Base-by-base conservation (phyloP, 805 yeast genomes). In the Yarrowia divulgata region DNA sequence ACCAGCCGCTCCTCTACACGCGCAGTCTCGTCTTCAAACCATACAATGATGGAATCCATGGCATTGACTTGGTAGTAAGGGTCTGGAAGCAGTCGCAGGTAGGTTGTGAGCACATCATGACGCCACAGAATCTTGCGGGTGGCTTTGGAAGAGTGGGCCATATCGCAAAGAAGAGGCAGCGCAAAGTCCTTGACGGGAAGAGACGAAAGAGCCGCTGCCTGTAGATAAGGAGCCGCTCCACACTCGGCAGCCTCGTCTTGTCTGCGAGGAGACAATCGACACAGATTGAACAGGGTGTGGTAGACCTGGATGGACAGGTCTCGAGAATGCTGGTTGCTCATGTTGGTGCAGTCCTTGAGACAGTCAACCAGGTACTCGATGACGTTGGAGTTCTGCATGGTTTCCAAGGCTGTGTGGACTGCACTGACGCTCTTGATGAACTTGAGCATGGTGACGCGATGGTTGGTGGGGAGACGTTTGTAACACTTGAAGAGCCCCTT, bases 41-140 rank as follows among this genome's bases (percentile, higher is more conserved):
- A 79, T 1, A 75, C 74, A 5, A 74, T 72, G 2, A 86, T 78
- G 0, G 88, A 82, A 37, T 85, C 87, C 71, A 85, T 78, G 1
- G 88, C 85, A 73, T 83, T 84, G 19, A 84, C 82, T 74, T 85
- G 87, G 88, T 88, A 86, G 72, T 85, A 85, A 0, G 86, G 83
- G 72, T 86, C 88, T 10, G 80, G 72, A 4, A 85, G 73, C 16
- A 86, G 77, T 16, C 77, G 75, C 45, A 80, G 77, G 70, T 85
- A 74, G 10, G 76, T 78, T 4, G 77, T 73, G 34, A 84, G 73
- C 6, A 83, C 81, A 32, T 80, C 80, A 67, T 80, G 72, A 52
- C 76, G 77, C 73, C 79, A 73, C 48, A 86, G 75, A 9, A 74
- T 75, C 8, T 72, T 72, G 69, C 85, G 75, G 18, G 84, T 83